These are phyloP conservation scores for Cylindrotheca closterium DNA, from an alignment of 108 stramenopile species.

Conservation along the genomic window DNA sequence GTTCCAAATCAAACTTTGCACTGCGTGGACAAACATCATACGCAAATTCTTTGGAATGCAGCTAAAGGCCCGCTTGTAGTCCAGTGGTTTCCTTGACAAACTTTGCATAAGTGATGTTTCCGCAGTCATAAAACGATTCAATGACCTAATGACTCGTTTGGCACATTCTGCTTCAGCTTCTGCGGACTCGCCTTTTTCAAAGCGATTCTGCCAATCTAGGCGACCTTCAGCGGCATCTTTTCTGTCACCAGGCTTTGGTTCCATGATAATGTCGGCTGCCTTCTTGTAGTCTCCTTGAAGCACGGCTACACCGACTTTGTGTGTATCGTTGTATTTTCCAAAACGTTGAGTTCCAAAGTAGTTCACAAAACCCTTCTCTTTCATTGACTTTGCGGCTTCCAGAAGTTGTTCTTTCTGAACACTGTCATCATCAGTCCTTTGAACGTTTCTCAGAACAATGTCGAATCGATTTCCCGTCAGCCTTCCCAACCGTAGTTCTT, in stretches of 20 bases:
- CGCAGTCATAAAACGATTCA: conserved; percentile 71
- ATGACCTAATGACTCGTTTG: conserved; percentile 25
- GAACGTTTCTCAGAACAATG: conserved; percentile 75
- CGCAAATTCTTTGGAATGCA: conserved; percentile 81
- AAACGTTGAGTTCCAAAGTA: conserved; percentile 96
- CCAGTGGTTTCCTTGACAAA: conserved; percentile 60
- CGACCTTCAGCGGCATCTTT: conserved; percentile 53
- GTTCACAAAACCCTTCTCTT: conserved; percentile 84
- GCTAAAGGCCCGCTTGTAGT: conserved; percentile 80
- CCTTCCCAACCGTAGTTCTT: conserved; percentile 70
- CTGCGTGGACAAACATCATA: conserved; percentile 88
- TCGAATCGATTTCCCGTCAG: conserved; percentile 90
- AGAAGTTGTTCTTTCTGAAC: conserved; percentile 21
- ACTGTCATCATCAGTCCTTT: conserved; percentile 15
- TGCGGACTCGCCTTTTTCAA: conserved; percentile 46
- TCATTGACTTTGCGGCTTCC: conserved; percentile 50
- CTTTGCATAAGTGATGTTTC: conserved; percentile 68
- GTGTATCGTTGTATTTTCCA: conserved; percentile 86
- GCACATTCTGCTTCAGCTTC: conserved; percentile 66
- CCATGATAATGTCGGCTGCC: conserved; percentile 83
- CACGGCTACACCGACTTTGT: conserved; percentile 75
- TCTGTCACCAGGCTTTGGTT: conserved; percentile 63
- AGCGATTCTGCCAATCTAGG: conserved; percentile 65
- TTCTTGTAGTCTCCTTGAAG: conserved; percentile 76
- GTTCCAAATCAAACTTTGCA: conserved; percentile 72